Conservation (phyloP, 495 filamentous ascomycete species). For the Penicillium waksmanii region DNA sequence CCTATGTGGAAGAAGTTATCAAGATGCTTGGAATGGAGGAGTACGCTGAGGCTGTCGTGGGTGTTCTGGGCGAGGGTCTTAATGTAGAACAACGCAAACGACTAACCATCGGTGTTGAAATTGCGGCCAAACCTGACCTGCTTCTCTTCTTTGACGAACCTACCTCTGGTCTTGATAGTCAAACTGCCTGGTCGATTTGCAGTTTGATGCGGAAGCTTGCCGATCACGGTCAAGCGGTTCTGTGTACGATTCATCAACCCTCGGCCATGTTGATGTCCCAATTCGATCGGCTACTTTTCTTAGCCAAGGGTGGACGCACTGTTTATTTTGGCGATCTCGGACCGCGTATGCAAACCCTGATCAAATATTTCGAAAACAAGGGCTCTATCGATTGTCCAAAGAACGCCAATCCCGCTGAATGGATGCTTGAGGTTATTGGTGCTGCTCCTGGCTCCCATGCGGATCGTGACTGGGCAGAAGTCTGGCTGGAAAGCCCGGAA, state of each 20-base stretch:
- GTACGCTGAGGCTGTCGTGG: constrained; percentile 85
- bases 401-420: constrained; percentile 82
- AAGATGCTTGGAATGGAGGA: constrained; percentile 86
- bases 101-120: background rate
- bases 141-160: constrained; percentile 27
- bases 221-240: constrained; percentile 81
- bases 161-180: constrained; percentile 62
- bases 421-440: constrained; percentile 89
- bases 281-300: constrained; percentile 84
- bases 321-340: constrained; percentile 90
- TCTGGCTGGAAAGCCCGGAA: constrained; percentile 77
- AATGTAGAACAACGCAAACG: constrained; percentile 71
- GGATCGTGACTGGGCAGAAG: constrained; percentile 76
- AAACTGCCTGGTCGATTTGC: constrained; percentile 74
- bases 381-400: constrained; percentile 67
- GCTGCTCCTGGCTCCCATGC: constrained; percentile 77
- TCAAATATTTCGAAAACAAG: constrained; percentile 75
- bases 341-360: constrained; percentile 67
- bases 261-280: constrained; percentile 88
- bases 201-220: constrained; percentile 79
- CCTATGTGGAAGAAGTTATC: constrained; percentile 89
- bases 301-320: constrained; percentile 66
- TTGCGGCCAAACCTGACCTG: constrained; percentile 30
- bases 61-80: constrained; percentile 83
- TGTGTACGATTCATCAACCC: constrained; percentile 95